Percentiles rank a stretch among this genome's conserved stretches.
These are phyloP conservation scores for Poa pratensis DNA, from an alignment of 176 grass and related monocot species.

Conservation along the genomic window DNA sequence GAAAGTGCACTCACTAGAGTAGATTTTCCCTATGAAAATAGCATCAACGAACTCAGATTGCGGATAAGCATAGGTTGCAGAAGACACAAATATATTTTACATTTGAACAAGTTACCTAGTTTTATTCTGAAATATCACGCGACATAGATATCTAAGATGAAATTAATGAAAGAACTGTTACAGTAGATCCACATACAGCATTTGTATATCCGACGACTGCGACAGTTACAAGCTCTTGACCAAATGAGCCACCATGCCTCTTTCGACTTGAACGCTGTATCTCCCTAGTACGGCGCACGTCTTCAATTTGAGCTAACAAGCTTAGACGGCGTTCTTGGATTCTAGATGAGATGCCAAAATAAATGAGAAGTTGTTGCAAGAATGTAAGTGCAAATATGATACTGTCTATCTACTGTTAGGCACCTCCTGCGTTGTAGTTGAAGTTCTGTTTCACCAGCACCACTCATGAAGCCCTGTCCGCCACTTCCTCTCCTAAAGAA, in stretches of 20 bases:
- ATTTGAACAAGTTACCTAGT: neutral
- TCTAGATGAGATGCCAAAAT: constrained; percentile 49
- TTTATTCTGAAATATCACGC: constrained; percentile 25
- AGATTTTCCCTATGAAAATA: constrained; percentile 84
- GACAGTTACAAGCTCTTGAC: constrained; percentile 80
- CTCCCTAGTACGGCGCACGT: constrained; percentile 76
- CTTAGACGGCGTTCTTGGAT: constrained; percentile 74
- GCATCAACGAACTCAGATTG: constrained; percentile 34
- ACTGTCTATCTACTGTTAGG: constrained; percentile 37
- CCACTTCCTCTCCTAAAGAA: constrained; percentile 89
- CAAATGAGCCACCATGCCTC: constrained; percentile 81
- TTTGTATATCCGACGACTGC: constrained; percentile 96
- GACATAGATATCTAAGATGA: constrained; percentile 5
- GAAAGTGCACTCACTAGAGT: constrained; percentile 94
- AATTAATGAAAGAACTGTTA: constrained; percentile 40
- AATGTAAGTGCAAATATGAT: constrained; percentile 28
- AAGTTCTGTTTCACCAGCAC: constrained; percentile 98
- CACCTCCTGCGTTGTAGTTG: constrained; percentile 97
- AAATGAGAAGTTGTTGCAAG: constrained; percentile 36
- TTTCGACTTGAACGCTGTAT: constrained; percentile 83
- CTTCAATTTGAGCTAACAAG: constrained; percentile 83
- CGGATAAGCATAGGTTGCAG: constrained; percentile 14
- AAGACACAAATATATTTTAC: constrained; percentile 31
- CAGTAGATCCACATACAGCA: constrained; percentile 69
- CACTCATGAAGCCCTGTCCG: constrained; percentile 83